Conservation (phyloP, 148 eudicot species). For the Diospyros kaki region DNA sequence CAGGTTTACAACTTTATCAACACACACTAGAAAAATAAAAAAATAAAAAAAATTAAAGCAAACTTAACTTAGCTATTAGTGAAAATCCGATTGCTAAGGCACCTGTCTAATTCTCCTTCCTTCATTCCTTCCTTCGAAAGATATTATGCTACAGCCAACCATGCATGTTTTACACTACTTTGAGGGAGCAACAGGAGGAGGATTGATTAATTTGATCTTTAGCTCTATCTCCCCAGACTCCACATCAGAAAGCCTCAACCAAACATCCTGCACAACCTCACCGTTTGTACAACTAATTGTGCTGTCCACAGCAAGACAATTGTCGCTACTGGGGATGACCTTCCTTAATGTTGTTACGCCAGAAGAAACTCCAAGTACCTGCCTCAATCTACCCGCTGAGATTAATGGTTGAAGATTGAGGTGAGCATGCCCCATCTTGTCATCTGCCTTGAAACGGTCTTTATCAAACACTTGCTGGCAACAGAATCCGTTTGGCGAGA, state of each 20-base stretch:
- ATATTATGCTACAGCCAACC: background rate
- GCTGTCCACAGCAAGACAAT: conserved; percentile 60
- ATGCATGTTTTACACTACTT: background rate
- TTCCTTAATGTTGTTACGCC: conserved; percentile 51
- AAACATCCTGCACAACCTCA: conserved; percentile 59
- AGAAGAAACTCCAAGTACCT: conserved; percentile 47
- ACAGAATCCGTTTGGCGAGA: conserved; percentile 9
- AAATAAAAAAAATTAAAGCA: too few species aligned
- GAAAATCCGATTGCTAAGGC: background rate
- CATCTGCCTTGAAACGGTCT: conserved; percentile 74
- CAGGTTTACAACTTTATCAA: too few species aligned
- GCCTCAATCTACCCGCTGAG: conserved; percentile 54
- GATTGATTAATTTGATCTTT: conserved; percentile 39
- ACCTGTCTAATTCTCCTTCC: background rate
- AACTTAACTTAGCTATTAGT: too few species aligned
- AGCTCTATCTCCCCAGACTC: conserved; percentile 65
- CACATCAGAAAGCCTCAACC: conserved; percentile 60
- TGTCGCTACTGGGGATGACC: conserved; percentile 52
- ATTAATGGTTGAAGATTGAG: conserved; percentile 59
- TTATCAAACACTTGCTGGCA: conserved; percentile 65
- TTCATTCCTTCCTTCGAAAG: background rate
- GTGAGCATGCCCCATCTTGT: conserved; percentile 69
- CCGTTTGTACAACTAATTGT: conserved; percentile 46
- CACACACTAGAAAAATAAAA: too few species aligned
- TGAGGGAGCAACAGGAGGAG: conserved; percentile 20